Conservation (phyloP, 148 eudicot genomes). For the Rhododendron griersonianum region DNA sequence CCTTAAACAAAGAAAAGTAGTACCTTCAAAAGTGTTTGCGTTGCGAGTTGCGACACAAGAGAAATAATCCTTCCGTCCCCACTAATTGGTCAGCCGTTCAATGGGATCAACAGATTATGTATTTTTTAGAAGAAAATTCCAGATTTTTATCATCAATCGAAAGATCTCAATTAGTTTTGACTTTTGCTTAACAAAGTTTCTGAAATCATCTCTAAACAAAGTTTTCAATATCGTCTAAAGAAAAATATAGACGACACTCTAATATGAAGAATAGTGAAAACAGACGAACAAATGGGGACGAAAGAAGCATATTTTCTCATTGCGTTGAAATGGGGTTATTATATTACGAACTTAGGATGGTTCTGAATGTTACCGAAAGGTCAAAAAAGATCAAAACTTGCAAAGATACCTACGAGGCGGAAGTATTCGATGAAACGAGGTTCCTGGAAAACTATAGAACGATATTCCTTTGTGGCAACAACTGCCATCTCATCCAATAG, state of each 20-base stretch:
- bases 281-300: too few species aligned
- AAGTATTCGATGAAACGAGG: slow-evolving; percentile 93
- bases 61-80: too few species aligned
- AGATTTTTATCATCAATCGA: not conserved
- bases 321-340: not conserved
- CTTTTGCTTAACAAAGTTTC: not conserved
- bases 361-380: not conserved
- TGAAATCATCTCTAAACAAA: not conserved
- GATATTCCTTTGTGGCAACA: slow-evolving; percentile 78
- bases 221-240: not conserved
- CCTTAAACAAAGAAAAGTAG: not conserved
- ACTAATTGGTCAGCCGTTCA: not conserved
- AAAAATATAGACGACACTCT: not conserved
- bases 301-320: not conserved
- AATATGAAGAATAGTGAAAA: not conserved
- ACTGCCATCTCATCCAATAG: slow-evolving; percentile 84
- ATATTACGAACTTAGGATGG: not conserved
- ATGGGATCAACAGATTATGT: not conserved
- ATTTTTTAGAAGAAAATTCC: not conserved
- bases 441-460: slow-evolving; percentile 76
- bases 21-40: not conserved
- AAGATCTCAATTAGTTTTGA: not conserved
- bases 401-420: slow-evolving; percentile 59
- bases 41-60: too few species aligned
- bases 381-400: not conserved